These are phyloP conservation scores for Stenocarpella maydis DNA, from an alignment of 2,329 filamentous ascomycete species.

Conservation along the genomic window DNA sequence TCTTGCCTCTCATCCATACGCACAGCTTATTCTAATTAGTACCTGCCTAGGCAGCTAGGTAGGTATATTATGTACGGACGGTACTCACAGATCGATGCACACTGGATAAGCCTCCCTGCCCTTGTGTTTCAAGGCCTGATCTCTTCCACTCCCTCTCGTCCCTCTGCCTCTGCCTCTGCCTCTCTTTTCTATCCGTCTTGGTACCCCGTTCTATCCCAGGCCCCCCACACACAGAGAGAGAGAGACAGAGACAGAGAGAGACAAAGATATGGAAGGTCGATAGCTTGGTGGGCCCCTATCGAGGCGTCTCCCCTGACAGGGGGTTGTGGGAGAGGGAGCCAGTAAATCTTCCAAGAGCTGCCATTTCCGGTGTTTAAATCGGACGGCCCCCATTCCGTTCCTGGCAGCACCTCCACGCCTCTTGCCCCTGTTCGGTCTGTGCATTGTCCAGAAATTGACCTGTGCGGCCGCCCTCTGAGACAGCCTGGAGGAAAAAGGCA, in stretches of 20 bases:
- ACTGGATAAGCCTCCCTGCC: neutral
- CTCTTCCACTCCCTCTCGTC: neutral
- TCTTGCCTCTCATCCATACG: neutral
- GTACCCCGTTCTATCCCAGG: neutral
- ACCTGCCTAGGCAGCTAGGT: no score
- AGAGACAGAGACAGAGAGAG: neutral
- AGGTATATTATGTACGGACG: no score
- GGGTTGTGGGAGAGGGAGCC: conserved; percentile 10
- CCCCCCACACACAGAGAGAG: neutral
- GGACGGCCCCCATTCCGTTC: conserved; percentile 28
- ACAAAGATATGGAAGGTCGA: conserved; percentile 22
- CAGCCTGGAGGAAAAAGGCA: conserved; percentile 12
- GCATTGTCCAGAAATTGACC: neutral
- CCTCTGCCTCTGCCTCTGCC: neutral
- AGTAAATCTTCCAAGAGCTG: conserved; percentile 22
- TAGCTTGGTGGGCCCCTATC: conserved; percentile 32
- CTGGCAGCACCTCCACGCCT: conserved; percentile 6
- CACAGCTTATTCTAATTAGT: no score
- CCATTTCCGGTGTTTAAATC: conserved; percentile 2
- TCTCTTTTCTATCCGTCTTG: neutral
- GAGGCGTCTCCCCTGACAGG: conserved; percentile 34
- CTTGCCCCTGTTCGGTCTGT: conserved; percentile 3
- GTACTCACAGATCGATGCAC: neutral
- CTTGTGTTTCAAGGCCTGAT: conserved; percentile 7
- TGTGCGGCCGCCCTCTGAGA: conserved; percentile 17